phyloP scores from a whole-genome alignment of 495 filamentous ascomycete genomes.

The Clohesyomyces aquaticus region DNA sequence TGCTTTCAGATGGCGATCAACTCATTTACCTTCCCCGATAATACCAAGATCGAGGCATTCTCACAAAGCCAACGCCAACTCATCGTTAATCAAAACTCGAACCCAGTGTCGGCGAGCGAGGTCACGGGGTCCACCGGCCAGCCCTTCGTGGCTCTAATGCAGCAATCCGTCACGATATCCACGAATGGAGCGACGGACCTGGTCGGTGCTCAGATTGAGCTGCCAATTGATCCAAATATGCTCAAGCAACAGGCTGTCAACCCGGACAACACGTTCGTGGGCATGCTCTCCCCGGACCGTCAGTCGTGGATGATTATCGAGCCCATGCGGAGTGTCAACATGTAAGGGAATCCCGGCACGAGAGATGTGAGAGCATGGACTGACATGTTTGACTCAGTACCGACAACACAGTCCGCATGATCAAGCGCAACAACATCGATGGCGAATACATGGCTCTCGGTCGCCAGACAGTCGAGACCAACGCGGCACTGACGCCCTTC shows the following conservation, averaged over 20 bases:
- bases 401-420: conserved; percentile 40
- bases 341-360: too few relatives aligned
- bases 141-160: conserved; percentile 41
- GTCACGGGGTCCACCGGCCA: conserved; percentile 41
- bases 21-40: conserved; percentile 38
- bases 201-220: conserved; percentile 43
- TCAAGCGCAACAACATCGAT: conserved; percentile 39
- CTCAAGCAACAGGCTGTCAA: conserved; percentile 33
- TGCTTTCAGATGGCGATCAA: conserved; percentile 40
- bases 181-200: conserved; percentile 41
- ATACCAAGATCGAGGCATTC: conserved; percentile 41
- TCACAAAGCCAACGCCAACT: conserved; percentile 42
- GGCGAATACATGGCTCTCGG: conserved; percentile 43
- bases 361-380: too few relatives aligned
- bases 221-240: conserved; percentile 36
- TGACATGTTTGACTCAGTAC: conserved; percentile 14
- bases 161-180: conserved; percentile 35
- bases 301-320: conserved; percentile 42
- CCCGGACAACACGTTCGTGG: conserved; percentile 41
- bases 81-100: conserved; percentile 43
- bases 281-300: conserved; percentile 37
- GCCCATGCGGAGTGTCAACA: conserved; percentile 38
- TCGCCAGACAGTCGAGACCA: conserved; percentile 41
- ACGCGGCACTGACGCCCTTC: conserved; percentile 34
- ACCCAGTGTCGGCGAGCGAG: conserved; percentile 36